phyloP scores from a whole-genome alignment of 805 yeast species.

The Hemisphaericaspora nanyangensis region DNA sequence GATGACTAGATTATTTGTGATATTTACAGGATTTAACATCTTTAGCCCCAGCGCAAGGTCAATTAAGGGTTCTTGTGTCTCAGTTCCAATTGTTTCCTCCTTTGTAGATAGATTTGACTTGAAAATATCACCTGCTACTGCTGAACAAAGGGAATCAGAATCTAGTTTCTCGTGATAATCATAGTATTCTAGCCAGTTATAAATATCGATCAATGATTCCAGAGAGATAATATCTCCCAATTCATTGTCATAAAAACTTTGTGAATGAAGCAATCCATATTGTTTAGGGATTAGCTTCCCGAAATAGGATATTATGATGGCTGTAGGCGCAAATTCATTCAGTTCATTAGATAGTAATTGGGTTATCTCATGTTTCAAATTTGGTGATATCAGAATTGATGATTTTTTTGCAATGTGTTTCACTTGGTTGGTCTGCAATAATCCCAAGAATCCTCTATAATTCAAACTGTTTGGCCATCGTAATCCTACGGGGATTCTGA shows the following conservation, averaged over 20 bases:
- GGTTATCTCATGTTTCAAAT: constrained; percentile 17
- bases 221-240: constrained; percentile 4
- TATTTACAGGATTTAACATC: constrained; percentile 28
- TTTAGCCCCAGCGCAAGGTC: constrained; percentile 20
- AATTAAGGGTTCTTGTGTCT: neutral
- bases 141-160: constrained; percentile 2
- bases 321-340: constrained; percentile 15
- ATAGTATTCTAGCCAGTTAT: constrained; percentile 30
- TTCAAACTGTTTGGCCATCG: constrained; percentile 36
- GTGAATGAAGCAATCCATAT: constrained; percentile 26
- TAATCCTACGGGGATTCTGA: constrained; percentile 18
- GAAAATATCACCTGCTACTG: constrained; percentile 12
- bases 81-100: neutral
- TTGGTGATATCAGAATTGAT: constrained; percentile 16
- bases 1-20: constrained; percentile 34
- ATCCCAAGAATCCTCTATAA: constrained; percentile 33
- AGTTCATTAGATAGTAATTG: constrained; percentile 8
- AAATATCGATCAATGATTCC: constrained; percentile 18
- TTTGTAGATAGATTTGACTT: constrained; percentile 1
- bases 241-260: neutral
- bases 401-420: constrained; percentile 22
- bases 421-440: constrained; percentile 15
- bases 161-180: constrained; percentile 24
- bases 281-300: constrained; percentile 23
- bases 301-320: constrained; percentile 26